Evolutionary conservation across 208 protist species (phyloP), one percentile per base, ranked within the genome.

Genomic region (Herpetomonas samuelpessoai): DNA sequence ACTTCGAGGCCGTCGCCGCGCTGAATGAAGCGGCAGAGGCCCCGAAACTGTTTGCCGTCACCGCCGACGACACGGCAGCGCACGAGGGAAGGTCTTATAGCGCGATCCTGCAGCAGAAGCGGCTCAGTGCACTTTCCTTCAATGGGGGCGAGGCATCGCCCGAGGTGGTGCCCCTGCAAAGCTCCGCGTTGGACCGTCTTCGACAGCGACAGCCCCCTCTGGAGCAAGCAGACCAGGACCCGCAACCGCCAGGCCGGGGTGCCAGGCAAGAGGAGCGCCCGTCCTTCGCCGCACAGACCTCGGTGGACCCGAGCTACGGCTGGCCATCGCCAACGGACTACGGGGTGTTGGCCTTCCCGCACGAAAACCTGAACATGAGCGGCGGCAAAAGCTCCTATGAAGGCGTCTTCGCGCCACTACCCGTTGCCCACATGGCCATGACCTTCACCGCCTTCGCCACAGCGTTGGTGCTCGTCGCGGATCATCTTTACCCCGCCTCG

Each of bases 391-490:
- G 9, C 7, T 3, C 7, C 22, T 3, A 10, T 24, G 44, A 19
- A 2, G 57, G 2, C 10, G 25, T 38, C 12, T 3, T 26, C 21
- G 30, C 35, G 46, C 50, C 9, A 18, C 9, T 81, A 27, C 78
- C 78, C 1, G 68, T 62, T 7, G 65, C 79, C 29, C 68, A 72
- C 22, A 74, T 64, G 30, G 74, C 78, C 52, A 79, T 95, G 70
- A 86, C 70, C 21, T 92, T 79, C 57, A 54, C 82, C 54, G 79
- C 82, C 58, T 95, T 92, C 49, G 52, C 86, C 21, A 70, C 71
- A 0, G 88, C 83, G 19, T 19, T 90, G 16, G 60, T 78, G 27
- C 67, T 95, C 29, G 65, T 95, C 12, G 77, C 82, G 2, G 66
- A 91, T 61, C 58, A 49, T 19, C 50, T 87, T 41, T 93, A 76